Evolutionary conservation across 2,329 filamentous ascomycete species (phyloP).

Genomic region (Arthrobotrys musiformis): DNA sequence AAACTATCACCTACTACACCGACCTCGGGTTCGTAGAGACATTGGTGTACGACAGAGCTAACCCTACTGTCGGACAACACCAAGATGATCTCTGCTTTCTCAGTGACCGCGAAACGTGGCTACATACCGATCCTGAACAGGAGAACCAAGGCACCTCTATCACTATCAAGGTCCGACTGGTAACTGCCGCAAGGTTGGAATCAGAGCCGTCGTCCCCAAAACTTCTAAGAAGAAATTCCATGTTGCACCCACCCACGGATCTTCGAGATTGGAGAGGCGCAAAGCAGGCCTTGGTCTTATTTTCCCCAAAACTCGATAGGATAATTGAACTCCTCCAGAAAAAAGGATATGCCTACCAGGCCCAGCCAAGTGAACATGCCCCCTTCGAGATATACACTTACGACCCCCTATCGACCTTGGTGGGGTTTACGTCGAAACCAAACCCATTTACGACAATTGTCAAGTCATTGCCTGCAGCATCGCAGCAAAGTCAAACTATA

Average conservation of each 20-base stretch:
- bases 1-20: slow-evolving; percentile 59
- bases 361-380: slow-evolving; percentile 57
- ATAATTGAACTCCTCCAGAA: slow-evolving; percentile 55
- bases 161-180: slow-evolving; percentile 58
- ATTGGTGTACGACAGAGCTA: slow-evolving; percentile 58
- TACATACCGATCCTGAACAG: slow-evolving; percentile 56
- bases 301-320: slow-evolving; percentile 54
- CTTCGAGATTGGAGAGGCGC: slow-evolving; percentile 59
- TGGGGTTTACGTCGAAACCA: slow-evolving; percentile 59
- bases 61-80: slow-evolving; percentile 52
- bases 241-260: slow-evolving; percentile 44
- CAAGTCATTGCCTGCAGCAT: slow-evolving; percentile 11
- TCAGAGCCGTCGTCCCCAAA: slow-evolving; percentile 16
- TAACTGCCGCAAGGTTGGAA: slow-evolving; percentile 49
- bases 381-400: slow-evolving; percentile 59
- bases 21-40: slow-evolving; percentile 59
- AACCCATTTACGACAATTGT: slow-evolving; percentile 57
- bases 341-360: slow-evolving; percentile 57
- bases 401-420: slow-evolving; percentile 59
- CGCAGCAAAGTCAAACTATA: slow-evolving; percentile 6
- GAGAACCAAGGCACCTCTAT: slow-evolving; percentile 56
- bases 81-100: slow-evolving; percentile 58
- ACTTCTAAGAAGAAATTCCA: slow-evolving; percentile 42
- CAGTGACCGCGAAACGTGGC: slow-evolving; percentile 60
- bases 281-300: slow-evolving; percentile 58